Conservation (phyloP, 1,284 basidiomycete genomes). For the Puccinia coronata region DNA sequence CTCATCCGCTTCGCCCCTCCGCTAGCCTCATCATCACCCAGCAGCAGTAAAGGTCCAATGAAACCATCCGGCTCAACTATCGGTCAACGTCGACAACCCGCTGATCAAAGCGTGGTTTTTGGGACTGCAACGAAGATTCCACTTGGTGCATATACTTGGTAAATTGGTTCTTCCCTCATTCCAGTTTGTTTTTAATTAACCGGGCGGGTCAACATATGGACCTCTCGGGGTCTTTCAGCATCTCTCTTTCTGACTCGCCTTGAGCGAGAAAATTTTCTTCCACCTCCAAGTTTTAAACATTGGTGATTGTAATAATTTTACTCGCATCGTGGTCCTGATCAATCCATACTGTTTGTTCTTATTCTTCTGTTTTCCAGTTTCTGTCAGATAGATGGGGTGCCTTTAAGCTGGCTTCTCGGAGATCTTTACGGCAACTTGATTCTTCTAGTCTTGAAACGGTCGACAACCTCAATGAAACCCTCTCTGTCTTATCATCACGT, state of each 20-base stretch:
- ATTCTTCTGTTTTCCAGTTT: conserved; percentile 21
- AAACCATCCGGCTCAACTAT: background rate
- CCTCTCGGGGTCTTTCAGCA: background rate
- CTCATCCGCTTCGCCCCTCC: background rate
- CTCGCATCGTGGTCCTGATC: background rate
- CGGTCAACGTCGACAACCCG: background rate
- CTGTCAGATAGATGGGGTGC: conserved; percentile 25
- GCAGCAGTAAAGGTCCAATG: background rate
- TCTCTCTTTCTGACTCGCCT: background rate
- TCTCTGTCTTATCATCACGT: background rate
- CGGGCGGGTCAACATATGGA: background rate
- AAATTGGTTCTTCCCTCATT: background rate
- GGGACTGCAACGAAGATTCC: conserved; percentile 7
- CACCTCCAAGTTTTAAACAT: background rate
- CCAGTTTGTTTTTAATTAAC: background rate
- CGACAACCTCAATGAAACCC: background rate
- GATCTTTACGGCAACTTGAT: conserved; percentile 35
- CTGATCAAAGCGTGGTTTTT: background rate
- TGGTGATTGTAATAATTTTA: background rate
- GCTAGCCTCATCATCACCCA: background rate
- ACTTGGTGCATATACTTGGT: conserved; percentile 43
- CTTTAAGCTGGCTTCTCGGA: conserved; percentile 29
- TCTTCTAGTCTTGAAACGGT: conserved; percentile 2
- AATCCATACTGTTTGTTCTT: conserved; percentile 9
- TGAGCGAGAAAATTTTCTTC: background rate